Percentiles rank a stretch among this genome's conserved stretches.
These are phyloP conservation scores for Lepidium aucheri DNA, from an alignment of 345 rosid species.

Conservation along the genomic window DNA sequence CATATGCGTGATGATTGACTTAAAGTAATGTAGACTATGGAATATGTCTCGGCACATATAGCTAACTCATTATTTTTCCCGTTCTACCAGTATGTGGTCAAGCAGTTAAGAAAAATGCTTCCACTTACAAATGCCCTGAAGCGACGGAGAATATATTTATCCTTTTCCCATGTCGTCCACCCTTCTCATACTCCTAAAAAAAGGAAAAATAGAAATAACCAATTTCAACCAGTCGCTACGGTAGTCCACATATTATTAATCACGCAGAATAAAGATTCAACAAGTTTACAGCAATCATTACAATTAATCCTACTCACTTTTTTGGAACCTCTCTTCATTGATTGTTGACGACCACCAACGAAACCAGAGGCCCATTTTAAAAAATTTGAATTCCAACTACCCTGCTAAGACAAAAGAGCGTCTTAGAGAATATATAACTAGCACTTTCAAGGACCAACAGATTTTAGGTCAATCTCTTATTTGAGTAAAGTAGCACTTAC, in stretches of 20 bases:
- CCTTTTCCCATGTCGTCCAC: constrained; percentile 69
- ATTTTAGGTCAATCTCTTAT: neutral
- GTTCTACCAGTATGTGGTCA: neutral
- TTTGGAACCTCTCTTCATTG: constrained; percentile 34
- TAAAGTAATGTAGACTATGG: neutral
- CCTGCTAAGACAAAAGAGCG: constrained; percentile 30
- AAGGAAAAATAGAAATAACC: constrained; percentile 11
- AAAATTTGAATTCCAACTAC: constrained; percentile 85
- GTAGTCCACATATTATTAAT: constrained; percentile 5
- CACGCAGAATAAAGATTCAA: neutral
- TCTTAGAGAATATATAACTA: constrained; percentile 3
- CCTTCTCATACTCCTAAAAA: constrained; percentile 52
- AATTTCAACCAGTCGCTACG: neutral
- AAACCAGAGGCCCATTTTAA: constrained; percentile 93
- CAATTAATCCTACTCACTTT: constrained; percentile 28
- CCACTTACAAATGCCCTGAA: constrained; percentile 96
- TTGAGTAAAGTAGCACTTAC: constrained; percentile 33
- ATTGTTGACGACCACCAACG: constrained; percentile 58
- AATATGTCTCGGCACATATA: neutral
- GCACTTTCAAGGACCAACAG: neutral
- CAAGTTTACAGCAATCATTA: neutral
- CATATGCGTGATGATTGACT: neutral
- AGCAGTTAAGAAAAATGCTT: neutral
- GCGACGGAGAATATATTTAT: constrained; percentile 92
- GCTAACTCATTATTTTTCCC: neutral